Conservation (phyloP, 2,329 filamentous ascomycete genomes). For the Penicillium sp. region DNA sequence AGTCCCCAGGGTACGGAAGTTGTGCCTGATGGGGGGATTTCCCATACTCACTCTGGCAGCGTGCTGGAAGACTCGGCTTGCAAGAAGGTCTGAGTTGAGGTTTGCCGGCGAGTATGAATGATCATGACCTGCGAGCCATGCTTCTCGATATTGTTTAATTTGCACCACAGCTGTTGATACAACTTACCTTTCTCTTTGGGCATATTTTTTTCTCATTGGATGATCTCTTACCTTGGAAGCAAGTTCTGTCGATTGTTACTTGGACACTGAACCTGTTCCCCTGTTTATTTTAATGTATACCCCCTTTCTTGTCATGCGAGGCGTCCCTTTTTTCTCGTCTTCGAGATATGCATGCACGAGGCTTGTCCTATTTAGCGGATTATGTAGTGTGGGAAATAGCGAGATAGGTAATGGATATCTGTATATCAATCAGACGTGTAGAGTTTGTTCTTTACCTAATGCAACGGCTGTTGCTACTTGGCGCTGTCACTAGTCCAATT, state of each 20-base stretch:
- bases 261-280: background rate
- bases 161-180: background rate
- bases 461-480: background rate
- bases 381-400: background rate
- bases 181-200: background rate
- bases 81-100: background rate
- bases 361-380: background rate
- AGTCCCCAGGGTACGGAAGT: background rate
- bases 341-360: background rate
- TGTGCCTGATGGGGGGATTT: constrained; percentile 5
- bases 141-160: background rate
- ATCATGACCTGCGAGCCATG: background rate
- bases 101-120: background rate
- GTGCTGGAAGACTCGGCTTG: constrained; percentile 5
- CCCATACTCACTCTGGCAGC: constrained; percentile 5
- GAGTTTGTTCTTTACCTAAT: background rate
- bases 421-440: background rate
- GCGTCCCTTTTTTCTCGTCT: background rate
- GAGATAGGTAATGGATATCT: background rate
- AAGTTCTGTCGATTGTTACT: background rate
- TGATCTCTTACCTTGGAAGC: background rate
- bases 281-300: constrained; percentile 5
- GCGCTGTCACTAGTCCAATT: background rate
- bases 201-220: background rate
- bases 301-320: background rate